phyloP scores from a whole-genome alignment of 495 filamentous ascomycete species.

The Lineolata rhizophorae region DNA sequence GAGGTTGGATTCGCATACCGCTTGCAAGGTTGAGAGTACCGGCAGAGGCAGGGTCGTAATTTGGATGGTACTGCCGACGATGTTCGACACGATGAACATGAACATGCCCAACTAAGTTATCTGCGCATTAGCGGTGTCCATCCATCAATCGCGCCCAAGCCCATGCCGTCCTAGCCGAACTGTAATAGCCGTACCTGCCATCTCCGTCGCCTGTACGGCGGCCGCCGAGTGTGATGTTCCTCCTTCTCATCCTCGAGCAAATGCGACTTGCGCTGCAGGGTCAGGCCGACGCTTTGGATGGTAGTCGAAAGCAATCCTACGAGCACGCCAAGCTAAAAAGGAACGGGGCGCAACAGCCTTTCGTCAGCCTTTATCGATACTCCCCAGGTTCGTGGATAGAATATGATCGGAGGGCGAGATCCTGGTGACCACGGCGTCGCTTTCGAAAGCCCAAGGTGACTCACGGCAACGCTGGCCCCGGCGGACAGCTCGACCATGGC shows the following conservation, averaged over 20 bases:
- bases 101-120: constrained; percentile 56
- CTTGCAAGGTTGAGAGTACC: constrained; percentile 86
- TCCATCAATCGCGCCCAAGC: not conserved
- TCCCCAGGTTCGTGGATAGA: too few relatives aligned
- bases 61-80: constrained; percentile 87
- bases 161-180: too few relatives aligned
- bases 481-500: constrained; percentile 69
- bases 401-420: too few relatives aligned
- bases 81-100: constrained; percentile 88
- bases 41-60: constrained; percentile 92
- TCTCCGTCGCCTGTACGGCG: constrained; percentile 72
- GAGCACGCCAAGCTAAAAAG: constrained; percentile 61
- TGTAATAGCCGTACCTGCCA: too few relatives aligned
- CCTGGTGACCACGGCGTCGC: too few relatives aligned
- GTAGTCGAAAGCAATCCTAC: constrained; percentile 85
- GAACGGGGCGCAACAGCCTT: too few relatives aligned
- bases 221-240: constrained; percentile 53
- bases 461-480: constrained; percentile 64
- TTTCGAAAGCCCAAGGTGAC: too few relatives aligned
- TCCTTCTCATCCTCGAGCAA: constrained; percentile 89
- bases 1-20: too few relatives aligned
- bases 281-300: constrained; percentile 84
- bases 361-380: too few relatives aligned
- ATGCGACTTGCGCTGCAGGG: constrained; percentile 96
- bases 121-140: not conserved